A percentile compares a stretch with the other conserved stretches of the same genome.
Conservation (phyloP, 495 filamentous ascomycete genomes). For the Neurospora sp. region DNA sequence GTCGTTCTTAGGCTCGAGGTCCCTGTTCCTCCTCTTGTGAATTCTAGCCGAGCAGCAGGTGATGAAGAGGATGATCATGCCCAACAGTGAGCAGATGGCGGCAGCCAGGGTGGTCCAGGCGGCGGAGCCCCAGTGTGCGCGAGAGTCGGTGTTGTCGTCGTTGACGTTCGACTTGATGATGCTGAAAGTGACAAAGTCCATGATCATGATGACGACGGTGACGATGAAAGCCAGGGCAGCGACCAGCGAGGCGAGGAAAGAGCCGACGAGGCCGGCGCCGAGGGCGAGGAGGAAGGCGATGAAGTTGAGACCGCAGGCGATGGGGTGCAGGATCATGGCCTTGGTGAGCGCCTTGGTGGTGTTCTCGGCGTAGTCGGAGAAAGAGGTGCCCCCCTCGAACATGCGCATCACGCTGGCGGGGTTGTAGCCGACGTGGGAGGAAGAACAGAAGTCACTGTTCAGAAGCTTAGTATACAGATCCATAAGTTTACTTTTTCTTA, state of each 20-base stretch:
- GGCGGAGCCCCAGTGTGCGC: constrained; percentile 35
- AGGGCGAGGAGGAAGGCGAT: constrained; percentile 46
- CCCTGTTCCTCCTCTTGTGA: constrained; percentile 11
- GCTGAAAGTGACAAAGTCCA: constrained; percentile 46
- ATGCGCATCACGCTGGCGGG: constrained; percentile 31
- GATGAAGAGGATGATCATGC: constrained; percentile 44
- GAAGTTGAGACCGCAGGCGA: constrained; percentile 46
- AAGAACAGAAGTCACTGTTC: constrained; percentile 33
- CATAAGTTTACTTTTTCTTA: too few species aligned
- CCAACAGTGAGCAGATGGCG: constrained; percentile 42
- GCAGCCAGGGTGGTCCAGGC: constrained; percentile 42
- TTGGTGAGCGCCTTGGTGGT: constrained; percentile 40
- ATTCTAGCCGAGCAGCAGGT: constrained; percentile 42
- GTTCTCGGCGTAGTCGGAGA: constrained; percentile 28
- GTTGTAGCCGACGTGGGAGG: constrained; percentile 41
- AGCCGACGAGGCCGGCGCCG: constrained; percentile 43
- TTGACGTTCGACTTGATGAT: constrained; percentile 43
- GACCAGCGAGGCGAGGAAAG: constrained; percentile 37
- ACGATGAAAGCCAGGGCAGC: constrained; percentile 43
- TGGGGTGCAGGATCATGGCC: constrained; percentile 51
- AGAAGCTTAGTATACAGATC: constrained; percentile 1
- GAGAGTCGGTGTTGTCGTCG: constrained; percentile 16
- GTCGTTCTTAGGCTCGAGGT: constrained; percentile 4
- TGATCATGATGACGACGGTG: constrained; percentile 41
- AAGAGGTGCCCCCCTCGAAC: constrained; percentile 21